phyloP scores from a whole-genome alignment of 2,329 filamentous ascomycete species.

The Phialemonium atrogriseum region DNA sequence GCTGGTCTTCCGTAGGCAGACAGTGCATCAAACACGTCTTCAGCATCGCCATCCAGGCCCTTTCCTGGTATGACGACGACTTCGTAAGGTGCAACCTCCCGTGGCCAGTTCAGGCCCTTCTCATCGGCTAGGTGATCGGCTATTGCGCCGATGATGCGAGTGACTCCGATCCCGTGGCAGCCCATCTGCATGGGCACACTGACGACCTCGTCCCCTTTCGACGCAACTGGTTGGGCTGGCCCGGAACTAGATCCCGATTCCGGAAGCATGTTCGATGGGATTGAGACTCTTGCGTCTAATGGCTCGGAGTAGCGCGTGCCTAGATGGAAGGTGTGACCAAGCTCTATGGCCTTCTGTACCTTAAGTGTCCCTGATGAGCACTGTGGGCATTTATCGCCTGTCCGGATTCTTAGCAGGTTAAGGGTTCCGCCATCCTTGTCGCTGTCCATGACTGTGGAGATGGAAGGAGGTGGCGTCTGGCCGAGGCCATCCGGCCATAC shows the following conservation, averaged over 20 bases:
- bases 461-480: not conserved
- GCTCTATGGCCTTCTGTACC: slow-evolving; percentile 69
- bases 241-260: slow-evolving; percentile 1
- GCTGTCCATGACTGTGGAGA: not conserved
- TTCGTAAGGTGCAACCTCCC: slow-evolving; percentile 77
- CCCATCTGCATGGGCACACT: slow-evolving; percentile 74
- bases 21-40: slow-evolving; percentile 57
- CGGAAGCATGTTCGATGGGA: slow-evolving; percentile 22
- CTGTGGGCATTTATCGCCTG: slow-evolving; percentile 64
- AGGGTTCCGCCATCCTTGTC: slow-evolving; percentile 28
- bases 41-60: slow-evolving; percentile 36
- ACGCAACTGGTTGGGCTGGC: not conserved
- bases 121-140: slow-evolving; percentile 67
- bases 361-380: slow-evolving; percentile 57
- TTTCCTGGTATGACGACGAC: slow-evolving; percentile 54
- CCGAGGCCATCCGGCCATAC: slow-evolving; percentile 10
- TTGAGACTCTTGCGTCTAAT: slow-evolving; percentile 54
- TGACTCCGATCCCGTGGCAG: slow-evolving; percentile 91
- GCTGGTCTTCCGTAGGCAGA: slow-evolving; percentile 11
- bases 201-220: slow-evolving; percentile 5
- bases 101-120: slow-evolving; percentile 79
- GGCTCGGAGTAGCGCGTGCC: slow-evolving; percentile 80
- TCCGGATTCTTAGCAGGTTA: slow-evolving; percentile 55
- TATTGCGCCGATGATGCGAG: slow-evolving; percentile 79
- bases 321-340: slow-evolving; percentile 92